Base-by-base conservation (phyloP, 768 basidiomycete species). In the Holtermanniella nyarrowii region DNA sequence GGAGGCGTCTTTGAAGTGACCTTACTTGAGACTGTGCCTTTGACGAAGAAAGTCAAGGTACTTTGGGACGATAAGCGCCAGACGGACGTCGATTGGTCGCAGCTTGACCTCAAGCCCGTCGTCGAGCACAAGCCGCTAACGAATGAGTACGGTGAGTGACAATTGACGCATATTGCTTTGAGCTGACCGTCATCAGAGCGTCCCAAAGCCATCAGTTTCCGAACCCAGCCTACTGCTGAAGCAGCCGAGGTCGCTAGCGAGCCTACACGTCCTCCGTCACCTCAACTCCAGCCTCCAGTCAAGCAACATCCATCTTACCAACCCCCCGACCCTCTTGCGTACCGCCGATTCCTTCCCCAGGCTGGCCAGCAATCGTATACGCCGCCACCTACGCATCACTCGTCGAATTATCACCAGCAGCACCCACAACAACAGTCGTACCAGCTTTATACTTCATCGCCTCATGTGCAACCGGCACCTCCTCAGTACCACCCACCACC, bases 1-100 rank as follows among this genome's bases (percentile, higher is more conserved):
- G 78, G 84, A 10, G 88, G 89, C 3, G 82, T 85, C 26, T 91
- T 87, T 65, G 88, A 91, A 66, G 88, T 90, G 3, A 83, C 82
- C 4, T 75, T 93, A 27, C 64, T 86, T 13, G 77, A 80, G 53
- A 82, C 87, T 16, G 73, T 84, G 27, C 81, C 83, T 56, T 84
- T 82, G 57, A 77, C 76, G 1, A 76, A 78, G 46, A 81, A 81
- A 7, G 82, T 91, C 0, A 82, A 84, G 65, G 87, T 91, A 3
- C 67, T 85, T 5, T 90, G 88, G 84, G 62, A 59, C 24, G 62
- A 69, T 27, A 50, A 62, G 48, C 26, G 48, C 5, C 21, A 16
- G n/a, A 16, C 14, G 13, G 26, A 16, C 4, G 5, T 46, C 45
- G 14, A 16, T 24, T 26, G 20, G 13, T 21, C 20, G 14, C 24